phyloP scores from a whole-genome alignment of 345 rosid species.

The Arabis alpina region DNA sequence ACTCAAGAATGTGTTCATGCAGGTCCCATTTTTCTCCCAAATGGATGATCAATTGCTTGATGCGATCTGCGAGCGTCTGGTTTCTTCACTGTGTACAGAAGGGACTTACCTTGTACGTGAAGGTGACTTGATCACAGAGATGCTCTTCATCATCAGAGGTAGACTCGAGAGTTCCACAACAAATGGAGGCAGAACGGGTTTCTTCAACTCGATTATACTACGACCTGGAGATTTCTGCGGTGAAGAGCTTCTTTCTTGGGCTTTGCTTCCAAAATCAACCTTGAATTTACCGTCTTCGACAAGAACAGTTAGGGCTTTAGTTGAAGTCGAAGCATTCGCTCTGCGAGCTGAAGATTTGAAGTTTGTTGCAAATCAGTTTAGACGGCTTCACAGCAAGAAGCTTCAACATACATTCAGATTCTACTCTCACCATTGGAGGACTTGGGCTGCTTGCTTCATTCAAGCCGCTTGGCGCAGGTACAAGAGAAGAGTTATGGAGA shows the following conservation, averaged over 20 bases:
- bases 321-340: slow-evolving; percentile 95
- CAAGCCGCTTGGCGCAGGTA: slow-evolving; percentile 91
- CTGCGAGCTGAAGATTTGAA: slow-evolving; percentile 87
- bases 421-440: slow-evolving; percentile 95
- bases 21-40: slow-evolving; percentile 95
- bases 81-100: slow-evolving; percentile 79
- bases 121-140: slow-evolving; percentile 90
- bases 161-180: slow-evolving; percentile 90
- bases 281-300: slow-evolving; percentile 85
- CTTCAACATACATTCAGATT: slow-evolving; percentile 91
- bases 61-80: slow-evolving; percentile 88
- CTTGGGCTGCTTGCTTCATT: slow-evolving; percentile 94
- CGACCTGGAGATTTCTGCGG: slow-evolving; percentile 96
- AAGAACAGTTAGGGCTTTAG: slow-evolving; percentile 82
- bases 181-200: slow-evolving; percentile 92
- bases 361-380: slow-evolving; percentile 90
- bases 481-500: slow-evolving; percentile 64
- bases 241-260: slow-evolving; percentile 95
- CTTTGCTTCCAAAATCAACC: slow-evolving; percentile 80
- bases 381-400: slow-evolving; percentile 92
- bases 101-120: slow-evolving; percentile 87
- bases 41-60: slow-evolving; percentile 97
- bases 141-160: slow-evolving; percentile 91
- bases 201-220: slow-evolving; percentile 80
- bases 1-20: too few relatives aligned